Evolutionary conservation across 257 asterid species (phyloP), one percentile per base, ranked within the genome.

Genomic region (Nyctanthes arbortristis): DNA sequence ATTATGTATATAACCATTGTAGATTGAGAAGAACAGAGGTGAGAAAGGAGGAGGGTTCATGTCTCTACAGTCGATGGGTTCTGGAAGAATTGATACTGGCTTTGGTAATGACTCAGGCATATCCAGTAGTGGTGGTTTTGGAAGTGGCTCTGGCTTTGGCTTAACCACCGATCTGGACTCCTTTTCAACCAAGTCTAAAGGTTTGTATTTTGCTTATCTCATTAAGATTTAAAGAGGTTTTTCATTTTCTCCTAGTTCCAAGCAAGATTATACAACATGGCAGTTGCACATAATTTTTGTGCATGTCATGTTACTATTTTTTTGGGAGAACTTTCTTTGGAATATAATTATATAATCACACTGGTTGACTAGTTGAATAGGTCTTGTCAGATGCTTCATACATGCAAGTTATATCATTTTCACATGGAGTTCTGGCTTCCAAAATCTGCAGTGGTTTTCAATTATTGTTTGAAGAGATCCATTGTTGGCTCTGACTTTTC

Each of bases 21-120:
- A 89, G 96, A 81, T 89, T 61, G 97, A 91, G 78, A 91, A 86
- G 87, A 80, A 61, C 65, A 86, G 93, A 79, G 85, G 87, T 59
- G 96, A 84, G 68, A 90, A 79, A n/a, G n/a, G n/a, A 77, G 92
- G 93, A 75, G 93, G 93, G 22, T 84, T 59, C 67, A 80, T 77
- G 88, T 78, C 96, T 18, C 47, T 81, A 76, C 91, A 88, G 78
- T 91, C 97, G 2, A 79, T 87, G 89, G 85, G 95, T 37, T 88
- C 96, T 33, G 93, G 91, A 72, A 86, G 91, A 84, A 75, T 78
- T 6, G 96, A 86, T 58, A 55, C 75, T 73, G 93, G 95, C 61
- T 89, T 92, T 68, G 94, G 98, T 63, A 88, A 81, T 63, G 98
- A 92, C 70, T 56, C 75, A 55, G 63, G 77, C 84, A 72, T 81